Conservation (phyloP, 2,329 filamentous ascomycete genomes). For the Aspergillus glaucus region DNA sequence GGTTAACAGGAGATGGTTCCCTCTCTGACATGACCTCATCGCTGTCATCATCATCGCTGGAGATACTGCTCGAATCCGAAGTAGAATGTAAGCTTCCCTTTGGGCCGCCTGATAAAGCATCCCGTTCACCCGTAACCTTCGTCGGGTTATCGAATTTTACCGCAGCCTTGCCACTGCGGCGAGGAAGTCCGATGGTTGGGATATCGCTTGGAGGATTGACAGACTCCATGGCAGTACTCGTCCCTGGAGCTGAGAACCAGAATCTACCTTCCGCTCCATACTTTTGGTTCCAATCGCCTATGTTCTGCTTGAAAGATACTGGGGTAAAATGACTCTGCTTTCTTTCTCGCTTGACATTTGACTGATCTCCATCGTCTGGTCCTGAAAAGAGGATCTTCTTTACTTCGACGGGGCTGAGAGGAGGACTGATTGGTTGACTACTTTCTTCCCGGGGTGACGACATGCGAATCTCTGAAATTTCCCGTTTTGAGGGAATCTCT, state of each 20-base stretch:
- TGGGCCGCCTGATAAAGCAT: constrained; percentile 5
- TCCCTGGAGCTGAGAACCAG: constrained; percentile 24
- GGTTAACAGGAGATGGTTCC: constrained; percentile 11
- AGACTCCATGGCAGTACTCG: constrained; percentile 3
- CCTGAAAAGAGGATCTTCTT: constrained; percentile 41
- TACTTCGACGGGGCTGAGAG: constrained; percentile 35
- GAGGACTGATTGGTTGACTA: constrained; percentile 31
- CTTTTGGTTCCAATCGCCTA: constrained; percentile 47
- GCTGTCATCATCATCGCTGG: constrained; percentile 18
- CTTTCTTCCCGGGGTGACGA: constrained; percentile 12
- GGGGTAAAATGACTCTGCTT: constrained; percentile 46
- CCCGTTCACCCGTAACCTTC: constrained; percentile 2
- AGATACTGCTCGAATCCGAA: constrained; percentile 23
- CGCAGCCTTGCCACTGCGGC: constrained; percentile 9
- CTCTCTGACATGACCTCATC: constrained; percentile 19
- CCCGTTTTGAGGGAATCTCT: constrained; percentile 3
- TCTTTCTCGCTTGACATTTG: constrained; percentile 6
- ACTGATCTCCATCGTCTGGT: constrained; percentile 4
- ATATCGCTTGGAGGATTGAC: constrained; percentile 19
- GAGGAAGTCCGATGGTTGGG: constrained; percentile 35
- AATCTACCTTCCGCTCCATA: constrained; percentile 47
- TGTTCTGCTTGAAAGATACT: constrained; percentile 45
- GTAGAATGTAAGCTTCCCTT: constrained; percentile 11
- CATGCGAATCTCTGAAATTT: constrained; percentile 2
- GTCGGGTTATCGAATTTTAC: neutral